Evolutionary conservation across 768 basidiomycete species (phyloP), one percentile per base, ranked within the genome.

Genomic region (Gloeopeniophorella convolvens): DNA sequence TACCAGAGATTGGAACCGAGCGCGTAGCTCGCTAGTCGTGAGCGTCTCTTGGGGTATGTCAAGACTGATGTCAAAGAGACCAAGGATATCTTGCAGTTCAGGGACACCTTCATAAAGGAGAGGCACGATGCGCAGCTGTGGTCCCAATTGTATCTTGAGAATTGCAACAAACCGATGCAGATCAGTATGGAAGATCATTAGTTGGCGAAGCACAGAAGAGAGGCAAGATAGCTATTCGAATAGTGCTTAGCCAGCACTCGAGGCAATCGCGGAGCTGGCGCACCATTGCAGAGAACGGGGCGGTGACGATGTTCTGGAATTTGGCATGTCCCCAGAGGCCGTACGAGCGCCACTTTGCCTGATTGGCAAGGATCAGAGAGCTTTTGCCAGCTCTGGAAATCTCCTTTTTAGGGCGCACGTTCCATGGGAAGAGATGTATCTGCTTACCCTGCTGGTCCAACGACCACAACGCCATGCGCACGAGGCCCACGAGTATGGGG

Each of bases 271-370:
- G n/a, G 42, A 32, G 23, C 32, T 13, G 12, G 61, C 72, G 53
- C 58, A 81, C 79, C 58, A 88, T 62, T 0, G 82, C 79, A 12
- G 80, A 73, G 61, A 85, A 88, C 13, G 85, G 85, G 3, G 83
- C 80, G 3, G 81, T 76, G 46, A 82, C 79, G 5, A 73, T 70
- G 42, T 69, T 75, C 57, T 83, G 78, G 54, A 85, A 85, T 65
- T 85, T 85, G 6, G 83, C 83, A 55, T 85, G 83, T 12, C 83
- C 84, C 84, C 84, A 87, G 5, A 85, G 71, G 4, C 84, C 84
- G 56, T 84, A 82, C 12, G 66, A 66, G 66, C 83, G 65, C 84
- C 84, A 86, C 61, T 79, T 80, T 4, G 83, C 81, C 63, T 86
- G 84, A 55, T 85, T 77, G 5, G 73, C 78, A 21, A 85, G 68